Base-by-base conservation (phyloP, 2,329 filamentous ascomycete genomes). In the Fusarium anguioides region DNA sequence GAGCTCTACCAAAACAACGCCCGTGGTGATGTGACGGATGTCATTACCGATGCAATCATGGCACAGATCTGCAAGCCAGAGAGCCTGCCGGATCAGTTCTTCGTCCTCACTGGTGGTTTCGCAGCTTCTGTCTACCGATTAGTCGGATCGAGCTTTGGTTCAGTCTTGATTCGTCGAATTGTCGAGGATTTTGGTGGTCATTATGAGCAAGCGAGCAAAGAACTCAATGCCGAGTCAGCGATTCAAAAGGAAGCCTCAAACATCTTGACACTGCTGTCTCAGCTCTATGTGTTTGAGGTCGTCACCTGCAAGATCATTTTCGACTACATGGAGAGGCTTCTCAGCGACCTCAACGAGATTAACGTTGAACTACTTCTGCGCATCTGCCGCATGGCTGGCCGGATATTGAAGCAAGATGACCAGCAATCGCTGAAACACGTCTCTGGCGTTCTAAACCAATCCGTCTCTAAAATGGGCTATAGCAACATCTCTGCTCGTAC, bases 281-380 rank as follows among this genome's bases (percentile, higher is more conserved):
- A 97, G 74, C 83, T 98, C 36, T 99, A 98, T 80, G 94, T 93
- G 47, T 97, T 99, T 75, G 92, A 97, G 72, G 88, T 97, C 21
- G 85, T 97, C 41, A 90, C 91, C 37, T 91, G 90, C 72, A 91
- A 89, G 49, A 84, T 99, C 26, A 84, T 98, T 24, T 98, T 97
- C 74, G 96, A 98, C 77, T 96, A 96, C 74, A 89, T 98, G 75
- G 89, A 92, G 27, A 82, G 92, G 39, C 90, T 97, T 49, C 81
- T 98, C 15, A 79, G 82, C 12, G 86, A 90, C 26, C 86, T 98
- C 4, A 92, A 90, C 0, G 95, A 98, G 76, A 81, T 91, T 35
- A 96, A 96, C 75, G 95, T 95, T 1, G 96, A 98, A 77, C 83
- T 98, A 3, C 83, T 98, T 11, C 83, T 99, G 20, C 90, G 92